Base-by-base conservation (phyloP, 2,329 filamentous ascomycete genomes). In the Ophiognomonia clavigignenti-juglandacearum region DNA sequence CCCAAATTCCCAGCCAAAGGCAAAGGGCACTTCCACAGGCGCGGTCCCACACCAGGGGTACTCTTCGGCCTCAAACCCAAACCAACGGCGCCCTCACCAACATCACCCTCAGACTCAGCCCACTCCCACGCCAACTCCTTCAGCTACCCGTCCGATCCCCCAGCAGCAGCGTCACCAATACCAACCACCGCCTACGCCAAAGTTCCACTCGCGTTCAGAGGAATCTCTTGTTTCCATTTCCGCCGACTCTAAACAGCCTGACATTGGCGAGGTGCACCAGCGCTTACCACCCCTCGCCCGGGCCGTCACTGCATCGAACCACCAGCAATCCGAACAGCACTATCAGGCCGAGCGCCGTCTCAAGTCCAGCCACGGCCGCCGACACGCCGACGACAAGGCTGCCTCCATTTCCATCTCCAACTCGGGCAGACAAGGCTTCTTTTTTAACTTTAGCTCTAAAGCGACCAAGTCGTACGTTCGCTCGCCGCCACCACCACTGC, bases 361-460 rank as follows among this genome's bases (percentile, higher is more conserved):
- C 13, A 51, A 51, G 42, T 48, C 40, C 27, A 51, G 65, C 54
- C 64, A 58, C 59, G 64, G 61, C 51, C 56, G 59, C 45, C 46
- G 48, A 39, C 58, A 61, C 48, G 58, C 62, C 54, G 69, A 67
- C 56, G 66, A 63, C 54, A 66, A 64, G 43, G 73, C 70, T 55
- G 54, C 65, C n/a, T 65, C 69, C 32, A 16, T 16, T 16, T 5
- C 29, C 29, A 11, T 13, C 10, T 31, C 13, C 48, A 74, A 7
- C 32, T 16, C 16, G 19, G 19, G 19, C 32, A 75, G 72, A 59
- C 68, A 69, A 57, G 69, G 70, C 54, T 75, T 77, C 61, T 66
- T 68, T 48, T 75, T 75, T 57, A 69, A 73, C 59, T 76, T 77
- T 60, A 68, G 65, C 52, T n/a, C n/a, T n/a, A 77, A 76, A 56